These are phyloP conservation scores for Blastobotrys peoriensis DNA, from an alignment of 805 yeast genomes.

Conservation along the genomic window DNA sequence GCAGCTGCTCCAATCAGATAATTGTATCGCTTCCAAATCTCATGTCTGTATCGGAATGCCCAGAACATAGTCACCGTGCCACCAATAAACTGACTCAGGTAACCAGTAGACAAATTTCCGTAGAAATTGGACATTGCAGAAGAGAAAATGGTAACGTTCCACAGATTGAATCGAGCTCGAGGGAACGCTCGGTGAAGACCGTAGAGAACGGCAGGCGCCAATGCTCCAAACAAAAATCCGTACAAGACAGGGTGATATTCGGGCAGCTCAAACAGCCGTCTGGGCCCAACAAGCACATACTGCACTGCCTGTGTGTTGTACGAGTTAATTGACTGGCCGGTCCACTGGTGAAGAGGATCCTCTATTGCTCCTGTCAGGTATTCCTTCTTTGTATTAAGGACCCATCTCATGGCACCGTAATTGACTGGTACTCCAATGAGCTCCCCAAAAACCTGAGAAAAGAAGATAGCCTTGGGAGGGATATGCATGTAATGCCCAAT, in stretches of 20 bases:
- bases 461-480: conserved; percentile 6
- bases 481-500: conserved; percentile 9
- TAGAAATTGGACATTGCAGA: conserved; percentile 13
- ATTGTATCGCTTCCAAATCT: conserved; percentile 13
- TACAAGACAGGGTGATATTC: conserved; percentile 8
- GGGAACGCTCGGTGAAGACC: conserved; percentile 7
- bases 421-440: conserved; percentile 10
- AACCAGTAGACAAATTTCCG: conserved; percentile 12
- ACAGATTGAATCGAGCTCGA: conserved; percentile 6
- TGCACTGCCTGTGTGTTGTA: conserved; percentile 10
- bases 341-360: conserved; percentile 11
- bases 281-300: conserved; percentile 9
- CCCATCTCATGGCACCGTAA: conserved; percentile 11
- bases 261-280: conserved; percentile 4
- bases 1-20: conserved; percentile 12
- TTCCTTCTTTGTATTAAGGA: conserved; percentile 5
- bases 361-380: conserved; percentile 3
- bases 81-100: conserved; percentile 8
- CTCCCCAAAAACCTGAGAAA: conserved; percentile 6
- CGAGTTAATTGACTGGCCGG: conserved; percentile 4
- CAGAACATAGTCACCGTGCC: conserved; percentile 12
- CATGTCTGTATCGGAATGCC: conserved; percentile 10
- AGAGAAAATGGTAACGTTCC: conserved; percentile 13
- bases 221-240: conserved; percentile 9
- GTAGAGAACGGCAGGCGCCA: conserved; percentile 6